These are phyloP conservation scores for Xylaria hypoxylon DNA, from an alignment of 2,329 filamentous ascomycete genomes.

Conservation along the genomic window DNA sequence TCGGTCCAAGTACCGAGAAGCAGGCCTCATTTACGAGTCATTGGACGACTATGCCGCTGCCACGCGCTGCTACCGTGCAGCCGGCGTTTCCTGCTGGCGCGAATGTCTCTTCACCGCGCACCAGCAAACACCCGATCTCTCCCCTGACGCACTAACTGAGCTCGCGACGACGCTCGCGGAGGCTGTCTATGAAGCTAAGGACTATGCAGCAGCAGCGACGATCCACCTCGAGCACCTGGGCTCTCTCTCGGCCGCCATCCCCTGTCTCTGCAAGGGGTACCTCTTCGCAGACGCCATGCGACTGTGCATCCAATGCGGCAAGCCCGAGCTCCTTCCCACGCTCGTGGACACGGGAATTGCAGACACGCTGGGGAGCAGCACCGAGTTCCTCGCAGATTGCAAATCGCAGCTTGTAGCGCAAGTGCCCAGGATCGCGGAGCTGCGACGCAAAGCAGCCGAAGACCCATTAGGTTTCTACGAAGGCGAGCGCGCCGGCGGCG, in stretches of 20 bases:
- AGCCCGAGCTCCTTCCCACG: constrained; percentile 70
- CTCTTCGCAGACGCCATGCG: constrained; percentile 91
- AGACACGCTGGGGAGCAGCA: constrained; percentile 83
- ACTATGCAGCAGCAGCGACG: constrained; percentile 81
- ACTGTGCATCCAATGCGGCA: constrained; percentile 71
- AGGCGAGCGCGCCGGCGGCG: constrained; percentile 72
- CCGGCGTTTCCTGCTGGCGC: constrained; percentile 82
- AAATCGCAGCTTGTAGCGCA: constrained; percentile 85
- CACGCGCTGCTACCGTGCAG: constrained; percentile 84
- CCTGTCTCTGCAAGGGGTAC: constrained; percentile 87
- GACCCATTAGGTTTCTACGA: constrained; percentile 93
- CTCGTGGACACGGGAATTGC: constrained; percentile 83
- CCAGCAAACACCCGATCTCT: constrained; percentile 71
- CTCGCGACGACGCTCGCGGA: constrained; percentile 83
- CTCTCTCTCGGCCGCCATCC: constrained; percentile 76
- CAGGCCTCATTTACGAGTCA: constrained; percentile 91
- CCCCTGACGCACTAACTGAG: constrained; percentile 68
- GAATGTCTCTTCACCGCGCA: constrained; percentile 86
- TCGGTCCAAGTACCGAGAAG: constrained; percentile 83
- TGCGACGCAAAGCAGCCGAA: constrained; percentile 81
- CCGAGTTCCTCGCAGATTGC: constrained; percentile 94
- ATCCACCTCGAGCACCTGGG: constrained; percentile 85
- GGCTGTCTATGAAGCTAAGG: constrained; percentile 83
- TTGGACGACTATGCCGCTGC: constrained; percentile 79
- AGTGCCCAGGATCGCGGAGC: constrained; percentile 84